These are phyloP conservation scores for Pseudognaphalium luteoalbum DNA, from an alignment of 129 eudicot genomes.

Conservation along the genomic window DNA sequence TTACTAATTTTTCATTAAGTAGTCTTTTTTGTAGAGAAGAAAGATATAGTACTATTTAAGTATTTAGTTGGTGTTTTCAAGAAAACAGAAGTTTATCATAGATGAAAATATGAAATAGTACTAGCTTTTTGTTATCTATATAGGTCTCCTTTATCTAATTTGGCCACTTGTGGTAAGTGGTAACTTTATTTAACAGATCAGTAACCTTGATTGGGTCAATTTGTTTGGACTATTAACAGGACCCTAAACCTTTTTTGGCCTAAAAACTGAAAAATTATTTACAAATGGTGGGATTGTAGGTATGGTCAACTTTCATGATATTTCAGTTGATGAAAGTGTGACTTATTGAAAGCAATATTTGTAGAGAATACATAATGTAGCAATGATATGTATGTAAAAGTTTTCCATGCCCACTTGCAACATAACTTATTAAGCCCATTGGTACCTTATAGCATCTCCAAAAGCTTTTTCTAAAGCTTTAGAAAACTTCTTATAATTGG, in stretches of 20 bases:
- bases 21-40: neutral
- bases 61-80: too few relatives aligned
- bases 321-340: neutral
- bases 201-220: neutral
- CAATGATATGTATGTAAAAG: neutral
- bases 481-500: too few relatives aligned
- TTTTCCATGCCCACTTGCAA: neutral
- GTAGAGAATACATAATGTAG: neutral
- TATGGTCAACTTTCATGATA: neutral
- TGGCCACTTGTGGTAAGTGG: too few relatives aligned
- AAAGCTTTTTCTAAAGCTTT: too few relatives aligned
- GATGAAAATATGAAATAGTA: too few relatives aligned
- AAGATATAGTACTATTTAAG: too few relatives aligned
- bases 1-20: too few relatives aligned
- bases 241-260: neutral
- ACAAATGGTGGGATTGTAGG: slow-evolving; percentile 2
- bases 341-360: neutral
- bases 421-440: neutral
- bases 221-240: neutral
- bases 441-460: neutral
- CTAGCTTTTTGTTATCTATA: too few relatives aligned
- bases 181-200: too few relatives aligned
- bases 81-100: too few relatives aligned
- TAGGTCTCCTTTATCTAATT: too few relatives aligned
- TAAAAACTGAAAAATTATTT: neutral